Percentiles rank a stretch among this genome's conserved stretches.
Conservation (phyloP, 805 yeast genomes). For the Metschnikowia lunata region DNA sequence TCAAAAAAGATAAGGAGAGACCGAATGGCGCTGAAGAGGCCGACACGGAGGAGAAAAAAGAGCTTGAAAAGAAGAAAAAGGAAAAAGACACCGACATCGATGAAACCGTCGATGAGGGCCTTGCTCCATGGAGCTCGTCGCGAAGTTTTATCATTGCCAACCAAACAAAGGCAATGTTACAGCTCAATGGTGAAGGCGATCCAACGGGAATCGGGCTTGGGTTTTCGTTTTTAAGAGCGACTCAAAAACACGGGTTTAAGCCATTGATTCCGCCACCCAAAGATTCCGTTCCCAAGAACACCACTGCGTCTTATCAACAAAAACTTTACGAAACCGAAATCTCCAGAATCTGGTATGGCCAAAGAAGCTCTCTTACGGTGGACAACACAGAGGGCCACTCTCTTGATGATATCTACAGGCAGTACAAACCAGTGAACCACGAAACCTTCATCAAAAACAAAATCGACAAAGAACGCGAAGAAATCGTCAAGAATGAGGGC, state of each 20-base stretch:
- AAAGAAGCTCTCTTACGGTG: conserved; percentile 52
- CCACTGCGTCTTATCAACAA: conserved; percentile 60
- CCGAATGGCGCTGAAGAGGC: conserved; percentile 28
- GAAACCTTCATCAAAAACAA: conserved; percentile 28
- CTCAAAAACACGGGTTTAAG: conserved; percentile 90
- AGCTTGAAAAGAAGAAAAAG: conserved; percentile 26
- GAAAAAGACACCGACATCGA: conserved; percentile 31
- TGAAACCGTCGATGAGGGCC: conserved; percentile 71
- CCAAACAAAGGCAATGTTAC: conserved; percentile 95
- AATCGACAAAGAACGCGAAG: conserved; percentile 32
- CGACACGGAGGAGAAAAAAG: conserved; percentile 19
- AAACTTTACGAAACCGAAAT: conserved; percentile 90
- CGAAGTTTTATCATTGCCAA: conserved; percentile 89
- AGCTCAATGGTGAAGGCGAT: conserved; percentile 91
- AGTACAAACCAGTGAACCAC: conserved; percentile 37
- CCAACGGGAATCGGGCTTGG: conserved; percentile 90
- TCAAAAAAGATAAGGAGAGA: conserved; percentile 25
- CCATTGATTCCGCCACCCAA: conserved; percentile 35
- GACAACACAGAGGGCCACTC: conserved; percentile 36
- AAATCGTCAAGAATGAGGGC: conserved; percentile 27
- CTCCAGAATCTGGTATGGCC: conserved; percentile 83
- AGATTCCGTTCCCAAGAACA: conserved; percentile 36
- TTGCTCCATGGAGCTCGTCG: conserved; percentile 93
- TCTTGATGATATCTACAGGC: conserved; percentile 32
- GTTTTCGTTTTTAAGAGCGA: conserved; percentile 79